Evolutionary conservation across 768 basidiomycete genomes (phyloP), one percentile per base, ranked within the genome.

Genomic region (Lactarius hatsudake): DNA sequence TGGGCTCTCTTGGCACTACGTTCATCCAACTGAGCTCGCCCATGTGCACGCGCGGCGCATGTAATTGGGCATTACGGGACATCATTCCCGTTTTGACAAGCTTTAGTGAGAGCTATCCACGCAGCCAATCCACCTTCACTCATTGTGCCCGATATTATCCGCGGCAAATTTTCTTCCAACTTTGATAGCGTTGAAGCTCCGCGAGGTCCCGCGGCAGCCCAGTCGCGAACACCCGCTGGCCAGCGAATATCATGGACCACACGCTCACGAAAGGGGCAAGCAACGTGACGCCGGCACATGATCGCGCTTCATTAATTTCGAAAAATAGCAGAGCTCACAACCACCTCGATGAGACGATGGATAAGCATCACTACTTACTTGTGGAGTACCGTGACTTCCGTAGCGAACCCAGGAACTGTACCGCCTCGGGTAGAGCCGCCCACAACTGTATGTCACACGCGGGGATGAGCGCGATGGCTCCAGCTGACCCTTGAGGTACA

Each of bases 211-310:
- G 62, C 34, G 73, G 69, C 13, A 75, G 76, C 17, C 77, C 72
- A n/a, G 77, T 76, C 13, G 76, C 73, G 34, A 76, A 69, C 32
- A 78, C 72, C 5, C 65, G 67, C 65, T 76, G 74, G 7, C 78
- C 77, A 0, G 75, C 67, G 12, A 75, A 64, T 54, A 74, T 74
- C 18, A 74, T 74, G 9, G 80, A 72, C 67, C 77, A 75, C 34
- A 80, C 72, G 5, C n/a, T 18, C 20, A 34, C 34, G 23, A 23
- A 40, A 38, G 45, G 34, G 8, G 34, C n/a, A 62, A 26, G 43
- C 56, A 48, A 55, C n/a, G 20, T 42, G 48, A 23, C 34, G 18
- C 38, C 17, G 18, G 23, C 34, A 34, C 54, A 26, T 62, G n/a
- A 40, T 36, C 32, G 17, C 53, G 20, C 20, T 42, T 30, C 26